Conservation (phyloP, 1,139 yeast genomes). For the Hemisphaericaspora subhashii region DNA sequence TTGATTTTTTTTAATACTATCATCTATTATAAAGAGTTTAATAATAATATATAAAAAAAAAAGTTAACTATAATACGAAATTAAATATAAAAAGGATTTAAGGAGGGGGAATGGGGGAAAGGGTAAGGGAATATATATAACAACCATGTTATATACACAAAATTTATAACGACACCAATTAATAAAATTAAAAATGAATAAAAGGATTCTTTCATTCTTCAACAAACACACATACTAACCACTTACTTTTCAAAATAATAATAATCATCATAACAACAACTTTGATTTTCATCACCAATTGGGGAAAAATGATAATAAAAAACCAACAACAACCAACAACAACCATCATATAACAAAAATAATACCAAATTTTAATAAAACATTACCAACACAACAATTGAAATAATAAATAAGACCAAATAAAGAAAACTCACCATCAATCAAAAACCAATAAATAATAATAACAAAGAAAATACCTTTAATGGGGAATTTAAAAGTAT, state of each 20-base stretch:
- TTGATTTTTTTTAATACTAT: slow-evolving; percentile 6
- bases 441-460: no score
- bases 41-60: slow-evolving; percentile 5
- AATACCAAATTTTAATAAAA: no score
- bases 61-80: slow-evolving; percentile 10
- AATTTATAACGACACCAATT: slow-evolving; percentile 1
- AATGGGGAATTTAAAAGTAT: no score
- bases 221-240: neutral
- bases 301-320: no score
- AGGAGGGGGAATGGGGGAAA: slow-evolving; percentile 2
- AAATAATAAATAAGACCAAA: no score
- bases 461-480: no score
- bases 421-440: no score
- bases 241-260: no score
- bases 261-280: neutral
- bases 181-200: neutral
- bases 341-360: no score
- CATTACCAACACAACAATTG: no score
- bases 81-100: slow-evolving; percentile 2
- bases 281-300: no score
- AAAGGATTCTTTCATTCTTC: neutral
- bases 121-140: slow-evolving; percentile 4
- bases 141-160: slow-evolving; percentile 3
- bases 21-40: slow-evolving; percentile 6
- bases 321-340: no score